phyloP scores from a whole-genome alignment of 805 yeast species.

The Teunomyces gatunensis region DNA sequence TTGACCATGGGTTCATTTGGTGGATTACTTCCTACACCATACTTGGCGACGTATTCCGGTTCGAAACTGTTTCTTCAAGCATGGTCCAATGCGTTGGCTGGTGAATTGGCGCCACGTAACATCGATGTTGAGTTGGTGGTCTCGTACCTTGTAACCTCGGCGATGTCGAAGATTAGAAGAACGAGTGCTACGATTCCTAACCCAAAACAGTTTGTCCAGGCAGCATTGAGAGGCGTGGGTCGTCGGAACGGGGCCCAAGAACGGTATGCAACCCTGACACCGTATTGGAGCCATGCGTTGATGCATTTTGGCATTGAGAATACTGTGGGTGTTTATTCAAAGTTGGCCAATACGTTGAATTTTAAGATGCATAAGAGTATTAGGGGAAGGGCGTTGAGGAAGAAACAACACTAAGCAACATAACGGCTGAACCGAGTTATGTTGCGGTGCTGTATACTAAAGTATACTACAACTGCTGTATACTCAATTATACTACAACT shows the following conservation, averaged over 20 bases:
- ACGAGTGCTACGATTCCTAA: constrained; percentile 74
- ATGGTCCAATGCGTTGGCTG: constrained; percentile 88
- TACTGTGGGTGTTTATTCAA: constrained; percentile 79
- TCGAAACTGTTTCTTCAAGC: constrained; percentile 92
- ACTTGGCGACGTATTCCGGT: constrained; percentile 91
- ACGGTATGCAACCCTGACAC: constrained; percentile 80
- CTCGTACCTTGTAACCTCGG: constrained; percentile 88
- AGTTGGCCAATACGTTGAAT: constrained; percentile 66
- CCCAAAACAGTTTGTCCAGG: constrained; percentile 75
- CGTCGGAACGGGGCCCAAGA: constrained; percentile 92
- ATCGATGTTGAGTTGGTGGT: constrained; percentile 85
- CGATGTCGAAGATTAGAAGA: constrained; percentile 91
- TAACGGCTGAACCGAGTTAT: too few relatives aligned
- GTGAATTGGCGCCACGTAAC: constrained; percentile 65
- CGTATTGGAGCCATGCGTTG: constrained; percentile 91
- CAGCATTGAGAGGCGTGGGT: constrained; percentile 69
- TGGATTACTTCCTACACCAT: constrained; percentile 89
- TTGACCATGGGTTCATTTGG: constrained; percentile 97
- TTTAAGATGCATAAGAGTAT: constrained; percentile 74
- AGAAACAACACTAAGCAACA: constrained; percentile 27
- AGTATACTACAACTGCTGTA: too few relatives aligned
- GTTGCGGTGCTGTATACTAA: too few relatives aligned
- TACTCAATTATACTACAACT: too few relatives aligned
- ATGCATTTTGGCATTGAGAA: constrained; percentile 80
- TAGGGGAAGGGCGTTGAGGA: constrained; percentile 78